Conservation (phyloP, 129 eudicot genomes). For the Rutidosis leptorrhynchoides region DNA sequence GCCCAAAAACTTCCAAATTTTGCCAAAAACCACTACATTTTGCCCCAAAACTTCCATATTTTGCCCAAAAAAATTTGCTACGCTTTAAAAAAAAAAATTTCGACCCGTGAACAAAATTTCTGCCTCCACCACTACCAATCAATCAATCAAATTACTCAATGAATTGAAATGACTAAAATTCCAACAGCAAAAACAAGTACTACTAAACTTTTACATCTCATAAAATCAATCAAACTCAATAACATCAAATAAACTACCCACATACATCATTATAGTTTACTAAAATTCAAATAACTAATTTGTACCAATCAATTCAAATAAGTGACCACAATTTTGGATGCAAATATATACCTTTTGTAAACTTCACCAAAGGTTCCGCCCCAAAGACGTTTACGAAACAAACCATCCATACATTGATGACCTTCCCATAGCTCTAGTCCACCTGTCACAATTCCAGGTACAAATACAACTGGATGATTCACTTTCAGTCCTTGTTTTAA, state of each 20-base stretch:
- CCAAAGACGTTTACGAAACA: conserved; percentile 93
- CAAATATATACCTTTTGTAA: conserved; percentile 59
- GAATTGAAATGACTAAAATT: not conserved
- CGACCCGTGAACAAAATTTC: no score
- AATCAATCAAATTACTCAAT: not conserved
- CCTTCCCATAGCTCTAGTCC: conserved; percentile 98
- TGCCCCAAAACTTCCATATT: no score
- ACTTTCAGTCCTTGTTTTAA: conserved; percentile 68
- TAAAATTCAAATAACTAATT: not conserved
- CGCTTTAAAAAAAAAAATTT: no score
- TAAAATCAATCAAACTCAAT: no score
- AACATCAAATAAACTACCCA: not conserved
- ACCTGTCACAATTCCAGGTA: conserved; percentile 92
- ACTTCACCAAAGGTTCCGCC: conserved; percentile 97
- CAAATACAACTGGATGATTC: conserved; percentile 94
- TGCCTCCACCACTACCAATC: no score
- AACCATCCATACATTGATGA: conserved; percentile 74
- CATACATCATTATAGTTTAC: not conserved
- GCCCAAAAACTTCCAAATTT: no score
- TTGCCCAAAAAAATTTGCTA: no score
- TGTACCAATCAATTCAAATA: not conserved
- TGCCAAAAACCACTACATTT: no score
- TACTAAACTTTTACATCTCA: not conserved
- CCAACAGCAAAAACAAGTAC: not conserved
- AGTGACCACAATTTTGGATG: not conserved